Conservation (phyloP, 768 basidiomycete species). For the Gyrodon lividus region DNA sequence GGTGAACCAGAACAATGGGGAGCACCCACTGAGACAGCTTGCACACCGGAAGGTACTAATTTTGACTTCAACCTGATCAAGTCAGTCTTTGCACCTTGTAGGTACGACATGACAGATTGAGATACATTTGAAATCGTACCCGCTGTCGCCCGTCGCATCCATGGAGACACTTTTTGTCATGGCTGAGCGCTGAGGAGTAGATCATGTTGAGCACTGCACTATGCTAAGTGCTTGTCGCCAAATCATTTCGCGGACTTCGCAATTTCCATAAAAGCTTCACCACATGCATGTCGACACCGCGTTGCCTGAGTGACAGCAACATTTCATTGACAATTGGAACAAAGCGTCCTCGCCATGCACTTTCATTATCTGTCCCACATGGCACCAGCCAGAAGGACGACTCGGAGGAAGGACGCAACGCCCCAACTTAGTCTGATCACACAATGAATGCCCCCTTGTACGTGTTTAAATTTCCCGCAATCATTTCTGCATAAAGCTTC, state of each 20-base stretch:
- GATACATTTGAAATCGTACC: neutral
- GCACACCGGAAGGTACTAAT: neutral
- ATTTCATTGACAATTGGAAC: neutral
- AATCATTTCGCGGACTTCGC: neutral
- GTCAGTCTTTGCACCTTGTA: neutral
- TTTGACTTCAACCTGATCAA: neutral
- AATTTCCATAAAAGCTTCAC: neutral
- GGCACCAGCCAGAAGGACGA: too few relatives aligned
- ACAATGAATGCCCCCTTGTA: too few relatives aligned
- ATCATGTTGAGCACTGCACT: neutral
- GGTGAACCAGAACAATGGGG: constrained; percentile 7
- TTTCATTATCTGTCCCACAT: too few relatives aligned
- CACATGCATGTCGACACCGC: neutral
- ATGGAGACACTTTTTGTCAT: neutral
- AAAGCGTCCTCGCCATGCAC: neutral
- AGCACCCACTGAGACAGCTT: neutral
- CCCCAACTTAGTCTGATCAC: too few relatives aligned
- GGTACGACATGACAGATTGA: neutral
- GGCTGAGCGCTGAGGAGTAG: too few relatives aligned
- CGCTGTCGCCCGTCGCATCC: neutral
- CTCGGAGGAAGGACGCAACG: too few relatives aligned
- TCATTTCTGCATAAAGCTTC: too few relatives aligned
- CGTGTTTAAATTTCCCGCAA: too few relatives aligned
- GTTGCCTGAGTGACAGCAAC: neutral
- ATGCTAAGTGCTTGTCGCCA: neutral